Evolutionary conservation across 2,329 filamentous ascomycete species (phyloP), one percentile per base, ranked within the genome.

Genomic region (Clarireedia monteithiana): DNA sequence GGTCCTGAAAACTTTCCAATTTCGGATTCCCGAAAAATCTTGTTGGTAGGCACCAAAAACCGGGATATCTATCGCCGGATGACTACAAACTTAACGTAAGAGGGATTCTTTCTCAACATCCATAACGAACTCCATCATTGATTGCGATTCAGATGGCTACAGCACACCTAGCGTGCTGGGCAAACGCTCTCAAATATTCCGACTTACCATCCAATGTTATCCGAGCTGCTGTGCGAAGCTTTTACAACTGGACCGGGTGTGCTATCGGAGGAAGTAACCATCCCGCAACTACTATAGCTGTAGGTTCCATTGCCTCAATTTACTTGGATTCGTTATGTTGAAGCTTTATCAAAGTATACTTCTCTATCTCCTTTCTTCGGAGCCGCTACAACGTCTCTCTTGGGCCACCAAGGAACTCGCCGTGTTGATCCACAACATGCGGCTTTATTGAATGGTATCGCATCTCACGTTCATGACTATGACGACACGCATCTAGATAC

Each of bases 401-500:
- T 72, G 3, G 70, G 68, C 1, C 60, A 67, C 23, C 67, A 68
- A 36, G 66, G 64, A 17, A 63, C 62, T 2, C 56, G 61, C 26
- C 27, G 34, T 9, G 53, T 59, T 5, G 76, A 80, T 59, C 72
- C 76, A 2, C 74, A 77, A 60, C 70, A 77, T 55, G 77, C 78
- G 1, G 76, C 77, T 0, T 66, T 81, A 6, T 62, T 82, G 48
- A 80, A 81, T 58, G 78, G 78, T 26, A 79, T 81, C 45, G 75
- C 77, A 12, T 78, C 75, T 30, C 77, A 81, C 58, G 75, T 80
- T 3, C 75, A 81, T 56, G 77, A 81, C 62, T 82, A 80, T 63
- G 78, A 82, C 58, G 77, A 81, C 62, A 81, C 77, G 1, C 78
- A 81, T 60, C 69, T 80, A 1, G 76, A 77, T 48, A 80, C 75